Conservation (phyloP, 2,329 filamentous ascomycete genomes). For the Bipolaris zeicola region DNA sequence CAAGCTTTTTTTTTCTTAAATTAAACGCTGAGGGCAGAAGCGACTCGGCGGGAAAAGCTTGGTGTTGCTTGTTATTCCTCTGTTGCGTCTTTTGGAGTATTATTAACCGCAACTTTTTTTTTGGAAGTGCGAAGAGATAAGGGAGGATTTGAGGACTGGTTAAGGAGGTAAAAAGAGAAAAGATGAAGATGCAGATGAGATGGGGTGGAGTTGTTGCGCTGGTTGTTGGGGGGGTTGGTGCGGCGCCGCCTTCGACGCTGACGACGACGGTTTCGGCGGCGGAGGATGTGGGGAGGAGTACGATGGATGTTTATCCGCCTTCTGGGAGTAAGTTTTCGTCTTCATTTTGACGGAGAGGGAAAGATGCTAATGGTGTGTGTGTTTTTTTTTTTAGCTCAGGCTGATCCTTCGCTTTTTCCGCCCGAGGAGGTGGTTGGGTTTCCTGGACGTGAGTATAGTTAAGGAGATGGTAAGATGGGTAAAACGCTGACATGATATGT, state of each 20-base stretch:
- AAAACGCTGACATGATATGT: not conserved
- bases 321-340: slow-evolving; percentile 28
- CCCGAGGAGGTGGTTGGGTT: slow-evolving; percentile 38
- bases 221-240: slow-evolving; percentile 13
- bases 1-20: too few species aligned
- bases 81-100: not conserved
- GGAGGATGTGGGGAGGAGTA: slow-evolving; percentile 22
- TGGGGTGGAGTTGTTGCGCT: slow-evolving; percentile 17
- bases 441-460: slow-evolving; percentile 22
- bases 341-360: not conserved
- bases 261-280: slow-evolving; percentile 22
- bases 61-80: too few species aligned
- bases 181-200: slow-evolving; percentile 14
- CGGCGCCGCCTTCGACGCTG: slow-evolving; percentile 16
- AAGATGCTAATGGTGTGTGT: slow-evolving; percentile 4
- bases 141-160: too few species aligned
- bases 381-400: slow-evolving; percentile 23
- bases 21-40: too few species aligned
- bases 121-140: not conserved
- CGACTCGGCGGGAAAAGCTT: not conserved
- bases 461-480: not conserved
- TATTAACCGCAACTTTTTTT: too few species aligned
- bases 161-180: not conserved
- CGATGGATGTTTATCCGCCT: slow-evolving; percentile 30
- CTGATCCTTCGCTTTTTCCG: slow-evolving; percentile 32